Evolutionary conservation across 805 yeast genomes (phyloP), one percentile per base, ranked within the genome.

Genomic region (Spathaspora sp.): DNA sequence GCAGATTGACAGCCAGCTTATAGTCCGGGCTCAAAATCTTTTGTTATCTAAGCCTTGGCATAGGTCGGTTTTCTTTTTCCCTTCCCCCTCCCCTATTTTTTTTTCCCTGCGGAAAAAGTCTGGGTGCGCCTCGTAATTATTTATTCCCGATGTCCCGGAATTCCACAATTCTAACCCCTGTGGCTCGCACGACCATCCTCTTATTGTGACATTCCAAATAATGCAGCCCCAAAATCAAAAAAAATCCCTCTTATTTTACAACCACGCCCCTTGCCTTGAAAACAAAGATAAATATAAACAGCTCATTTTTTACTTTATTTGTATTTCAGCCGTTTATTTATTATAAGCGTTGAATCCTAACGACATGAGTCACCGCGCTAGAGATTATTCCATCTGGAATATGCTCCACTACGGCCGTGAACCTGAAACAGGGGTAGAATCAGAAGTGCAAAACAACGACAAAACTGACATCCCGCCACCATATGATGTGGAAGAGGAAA

Each of bases 331-430:
- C 9, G 26, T 20, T 43, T 43, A 5, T 20, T 18, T 19, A 23
- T 10, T 17, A 26, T 29, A 44, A 44, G 12, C 9, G 40, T 12
- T 35, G 40, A 16, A n/a, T 14, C 14, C 9, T 35, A 35, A 11
- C 23, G 19, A 20, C n/a, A 55, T 55, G 60, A 57, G 55, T 42
- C 53, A 51, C 17, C 40, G 51, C 7, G 60, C 48, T 14, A 42
- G 56, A 42, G 63, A 60, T 40, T 42, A 26, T 40, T 53, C 53
- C 8, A 52, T 60, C 17, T 60, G 60, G 62, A 58, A 60, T 51
- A 57, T 53, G 63, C 48, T 60, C 42, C 49, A 51, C 5, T 56
- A 50, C 46, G 63, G 62, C 2, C 46, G 17, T 11, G 40, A 17
- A 35, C 40, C 40, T 2, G 40, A 35, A n/a, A 4, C 40, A 16